phyloP scores from a whole-genome alignment of 73 alveolate genomes.

The Tetrahymena elliotti region DNA sequence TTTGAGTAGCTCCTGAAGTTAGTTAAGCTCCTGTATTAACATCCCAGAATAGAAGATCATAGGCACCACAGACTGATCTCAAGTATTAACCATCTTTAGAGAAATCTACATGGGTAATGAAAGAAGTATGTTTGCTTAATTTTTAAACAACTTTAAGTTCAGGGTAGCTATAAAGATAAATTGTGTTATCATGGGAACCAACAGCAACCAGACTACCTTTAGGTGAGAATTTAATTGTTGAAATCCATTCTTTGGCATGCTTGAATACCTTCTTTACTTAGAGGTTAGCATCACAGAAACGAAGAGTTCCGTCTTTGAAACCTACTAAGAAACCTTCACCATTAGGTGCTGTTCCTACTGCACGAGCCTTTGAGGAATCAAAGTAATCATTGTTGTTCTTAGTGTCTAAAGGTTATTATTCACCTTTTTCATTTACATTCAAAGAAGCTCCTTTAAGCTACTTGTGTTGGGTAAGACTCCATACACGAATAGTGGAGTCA shows the following conservation, averaged over 20 bases:
- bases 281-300: constrained; percentile 60
- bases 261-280: constrained; percentile 47
- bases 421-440: neutral
- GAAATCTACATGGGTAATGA: constrained; percentile 90
- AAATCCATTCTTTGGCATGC: constrained; percentile 54
- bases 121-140: constrained; percentile 67
- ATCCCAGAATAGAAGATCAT: constrained; percentile 82
- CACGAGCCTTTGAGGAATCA: constrained; percentile 43
- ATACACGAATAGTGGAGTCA: constrained; percentile 61
- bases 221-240: constrained; percentile 89
- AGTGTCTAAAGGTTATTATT: neutral
- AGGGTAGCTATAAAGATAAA: constrained; percentile 54
- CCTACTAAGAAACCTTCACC: constrained; percentile 81
- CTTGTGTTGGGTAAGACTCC: constrained; percentile 32
- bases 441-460: neutral
- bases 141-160: constrained; percentile 43
- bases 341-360: constrained; percentile 68
- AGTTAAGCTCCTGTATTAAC: constrained; percentile 67
- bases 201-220: constrained; percentile 75
- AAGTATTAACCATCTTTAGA: constrained; percentile 64
- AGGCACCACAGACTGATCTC: constrained; percentile 79
- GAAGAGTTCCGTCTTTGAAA: constrained; percentile 78
- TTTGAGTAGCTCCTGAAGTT: constrained; percentile 67
- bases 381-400: constrained; percentile 10
- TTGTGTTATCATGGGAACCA: constrained; percentile 78